phyloP scores from a whole-genome alignment of 345 rosid species.

The Pseudoturritis turrita region DNA sequence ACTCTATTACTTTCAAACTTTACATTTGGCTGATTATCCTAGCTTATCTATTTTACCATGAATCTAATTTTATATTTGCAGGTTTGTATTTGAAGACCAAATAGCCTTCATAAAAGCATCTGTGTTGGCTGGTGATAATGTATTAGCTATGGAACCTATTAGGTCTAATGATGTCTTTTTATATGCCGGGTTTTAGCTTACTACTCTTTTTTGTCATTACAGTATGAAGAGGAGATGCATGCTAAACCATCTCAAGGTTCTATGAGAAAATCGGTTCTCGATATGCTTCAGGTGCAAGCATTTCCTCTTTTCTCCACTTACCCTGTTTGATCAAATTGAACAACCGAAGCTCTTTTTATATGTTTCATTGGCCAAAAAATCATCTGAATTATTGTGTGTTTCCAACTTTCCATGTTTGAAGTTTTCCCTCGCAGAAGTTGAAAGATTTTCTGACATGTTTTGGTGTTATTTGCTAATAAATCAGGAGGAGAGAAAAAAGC shows the following conservation, averaged over 20 bases:
- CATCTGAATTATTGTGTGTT: neutral
- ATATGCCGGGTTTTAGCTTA: neutral
- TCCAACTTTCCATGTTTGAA: neutral
- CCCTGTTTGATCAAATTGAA: neutral
- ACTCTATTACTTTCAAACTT: neutral
- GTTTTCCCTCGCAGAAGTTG: neutral
- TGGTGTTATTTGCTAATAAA: neutral
- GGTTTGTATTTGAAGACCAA: slow-evolving; percentile 84
- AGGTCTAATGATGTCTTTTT: neutral
- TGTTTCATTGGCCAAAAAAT: neutral
- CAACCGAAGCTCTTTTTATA: neutral
- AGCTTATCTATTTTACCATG: neutral
- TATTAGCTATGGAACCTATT: slow-evolving; percentile 22
- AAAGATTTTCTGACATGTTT: neutral
- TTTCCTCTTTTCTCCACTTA: neutral
- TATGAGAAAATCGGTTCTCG: slow-evolving; percentile 47
- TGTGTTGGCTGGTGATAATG: slow-evolving; percentile 71
- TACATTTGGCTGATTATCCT: neutral
- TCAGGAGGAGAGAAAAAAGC: slow-evolving; percentile 71
- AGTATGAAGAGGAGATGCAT: slow-evolving; percentile 42
- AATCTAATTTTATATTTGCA: neutral
- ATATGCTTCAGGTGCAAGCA: slow-evolving; percentile 57
- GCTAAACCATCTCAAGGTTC: slow-evolving; percentile 35
- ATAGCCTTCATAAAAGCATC: slow-evolving; percentile 73
- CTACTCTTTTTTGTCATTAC: slow-evolving; percentile 5